Conservation (phyloP, 2,329 filamentous ascomycete species). For the Huntiella savannae region DNA sequence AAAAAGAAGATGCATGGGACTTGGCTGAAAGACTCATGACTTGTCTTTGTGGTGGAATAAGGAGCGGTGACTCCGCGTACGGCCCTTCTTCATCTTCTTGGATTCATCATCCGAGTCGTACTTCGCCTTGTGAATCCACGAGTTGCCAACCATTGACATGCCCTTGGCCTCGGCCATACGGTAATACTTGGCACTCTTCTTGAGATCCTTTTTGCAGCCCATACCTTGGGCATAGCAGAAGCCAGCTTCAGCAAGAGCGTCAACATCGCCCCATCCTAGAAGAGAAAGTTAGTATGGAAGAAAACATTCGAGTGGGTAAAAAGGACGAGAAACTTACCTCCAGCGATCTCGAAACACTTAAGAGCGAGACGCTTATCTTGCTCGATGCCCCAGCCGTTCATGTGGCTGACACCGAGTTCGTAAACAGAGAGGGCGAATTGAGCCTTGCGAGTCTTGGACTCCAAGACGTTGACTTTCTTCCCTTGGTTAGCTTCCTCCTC, state of each 20-base stretch:
- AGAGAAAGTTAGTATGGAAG: constrained; percentile 13
- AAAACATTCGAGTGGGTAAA: background rate
- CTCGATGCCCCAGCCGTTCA: constrained; percentile 95
- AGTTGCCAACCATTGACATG: constrained; percentile 95
- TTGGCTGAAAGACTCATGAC: constrained; percentile 13
- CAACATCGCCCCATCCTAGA: constrained; percentile 75
- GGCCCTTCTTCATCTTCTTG: constrained; percentile 49
- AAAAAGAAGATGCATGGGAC: background rate
- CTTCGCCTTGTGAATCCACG: constrained; percentile 96
- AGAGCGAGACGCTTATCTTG: constrained; percentile 78
- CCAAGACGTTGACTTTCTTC: constrained; percentile 43
- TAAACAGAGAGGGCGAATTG: constrained; percentile 94
- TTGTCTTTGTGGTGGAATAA: constrained; percentile 40
- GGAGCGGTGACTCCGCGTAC: constrained; percentile 48
- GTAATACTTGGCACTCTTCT: constrained; percentile 83
- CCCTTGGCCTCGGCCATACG: constrained; percentile 79
- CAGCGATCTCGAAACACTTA: constrained; percentile 90
- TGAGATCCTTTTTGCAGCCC: constrained; percentile 89
- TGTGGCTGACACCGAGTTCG: constrained; percentile 86
- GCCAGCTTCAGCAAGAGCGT: constrained; percentile 82
- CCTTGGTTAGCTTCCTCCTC: constrained; percentile 46
- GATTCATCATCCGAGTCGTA: constrained; percentile 49
- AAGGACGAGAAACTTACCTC: constrained; percentile 34
- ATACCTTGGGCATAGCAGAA: constrained; percentile 91
- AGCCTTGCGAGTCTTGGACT: constrained; percentile 68